phyloP scores from a whole-genome alignment of 352 stramenopile species.

The Phytopythium cucurbitacearum region DNA sequence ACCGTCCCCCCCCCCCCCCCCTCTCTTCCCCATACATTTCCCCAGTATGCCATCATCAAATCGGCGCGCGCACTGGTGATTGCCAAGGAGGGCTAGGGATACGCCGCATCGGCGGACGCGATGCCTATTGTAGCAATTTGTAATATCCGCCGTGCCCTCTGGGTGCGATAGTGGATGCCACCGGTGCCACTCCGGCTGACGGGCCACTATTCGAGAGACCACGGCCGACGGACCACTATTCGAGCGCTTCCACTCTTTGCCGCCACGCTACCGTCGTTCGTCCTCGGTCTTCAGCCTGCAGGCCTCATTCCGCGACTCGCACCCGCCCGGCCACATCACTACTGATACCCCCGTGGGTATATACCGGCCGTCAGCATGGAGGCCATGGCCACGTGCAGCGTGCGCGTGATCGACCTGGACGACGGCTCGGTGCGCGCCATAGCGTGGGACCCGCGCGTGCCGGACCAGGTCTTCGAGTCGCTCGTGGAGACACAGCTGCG shows the following conservation, averaged over 20 bases:
- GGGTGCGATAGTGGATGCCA: too few relatives aligned
- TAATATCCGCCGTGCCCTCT: too few relatives aligned
- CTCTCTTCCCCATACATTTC: too few relatives aligned
- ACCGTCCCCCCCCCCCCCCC: too few relatives aligned
- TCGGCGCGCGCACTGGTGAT: background rate
- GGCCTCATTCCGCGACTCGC: conserved; percentile 1
- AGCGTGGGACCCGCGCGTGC: conserved; percentile 75
- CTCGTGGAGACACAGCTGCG: conserved; percentile 76
- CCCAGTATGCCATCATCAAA: background rate
- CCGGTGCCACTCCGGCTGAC: too few relatives aligned
- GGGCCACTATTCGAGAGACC: too few relatives aligned
- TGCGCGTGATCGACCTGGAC: conserved; percentile 84
- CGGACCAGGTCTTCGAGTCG: conserved; percentile 78
- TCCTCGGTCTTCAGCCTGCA: background rate
- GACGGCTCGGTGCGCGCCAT: conserved; percentile 72
- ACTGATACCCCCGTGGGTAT: background rate
- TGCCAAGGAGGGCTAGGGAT: background rate
- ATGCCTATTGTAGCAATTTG: too few relatives aligned
- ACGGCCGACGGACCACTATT: background rate
- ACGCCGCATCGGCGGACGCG: too few relatives aligned
- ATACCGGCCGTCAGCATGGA: background rate
- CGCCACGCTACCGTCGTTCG: background rate
- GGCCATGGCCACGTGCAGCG: conserved; percentile 29
- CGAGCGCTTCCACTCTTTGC: background rate
- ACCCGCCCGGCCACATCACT: background rate